phyloP scores from a whole-genome alignment of 75 land plant species.

The Pseudotsuga menziesii region DNA sequence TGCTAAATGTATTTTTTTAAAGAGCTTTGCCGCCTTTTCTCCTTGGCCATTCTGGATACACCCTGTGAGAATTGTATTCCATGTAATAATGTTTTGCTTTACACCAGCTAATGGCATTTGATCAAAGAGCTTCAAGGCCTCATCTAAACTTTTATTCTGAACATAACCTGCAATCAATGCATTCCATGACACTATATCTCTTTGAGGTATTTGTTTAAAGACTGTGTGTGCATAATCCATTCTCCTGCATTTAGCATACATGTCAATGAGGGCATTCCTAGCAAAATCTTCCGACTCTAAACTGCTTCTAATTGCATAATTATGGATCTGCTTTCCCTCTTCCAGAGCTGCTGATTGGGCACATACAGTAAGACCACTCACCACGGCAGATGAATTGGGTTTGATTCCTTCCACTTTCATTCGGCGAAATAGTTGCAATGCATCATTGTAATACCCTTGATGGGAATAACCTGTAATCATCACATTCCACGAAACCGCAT shows the following conservation, averaged over 20 bases:
- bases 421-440: slow-evolving; percentile 24
- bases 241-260: slow-evolving; percentile 54
- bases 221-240: slow-evolving; percentile 22
- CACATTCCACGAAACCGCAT: slow-evolving; percentile 61
- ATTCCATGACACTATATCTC: slow-evolving; percentile 56
- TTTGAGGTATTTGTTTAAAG: slow-evolving; percentile 22
- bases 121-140: slow-evolving; percentile 17
- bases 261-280: slow-evolving; percentile 46
- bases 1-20: not conserved
- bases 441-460: slow-evolving; percentile 27
- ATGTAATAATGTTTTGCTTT: not conserved
- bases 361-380: slow-evolving; percentile 44
- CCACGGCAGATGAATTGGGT: slow-evolving; percentile 52
- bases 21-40: not conserved
- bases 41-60: not conserved
- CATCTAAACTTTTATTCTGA: not conserved
- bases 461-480: slow-evolving; percentile 57
- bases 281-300: slow-evolving; percentile 23
- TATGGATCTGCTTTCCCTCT: slow-evolving; percentile 31
- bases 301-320: slow-evolving; percentile 26
- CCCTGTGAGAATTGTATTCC: not conserved
- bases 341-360: slow-evolving; percentile 16
- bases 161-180: slow-evolving; percentile 42
- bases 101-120: slow-evolving; percentile 7
- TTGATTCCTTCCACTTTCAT: slow-evolving; percentile 12